These are phyloP conservation scores for Pugionium dolabratum DNA, from an alignment of 345 rosid genomes.

Conservation along the genomic window DNA sequence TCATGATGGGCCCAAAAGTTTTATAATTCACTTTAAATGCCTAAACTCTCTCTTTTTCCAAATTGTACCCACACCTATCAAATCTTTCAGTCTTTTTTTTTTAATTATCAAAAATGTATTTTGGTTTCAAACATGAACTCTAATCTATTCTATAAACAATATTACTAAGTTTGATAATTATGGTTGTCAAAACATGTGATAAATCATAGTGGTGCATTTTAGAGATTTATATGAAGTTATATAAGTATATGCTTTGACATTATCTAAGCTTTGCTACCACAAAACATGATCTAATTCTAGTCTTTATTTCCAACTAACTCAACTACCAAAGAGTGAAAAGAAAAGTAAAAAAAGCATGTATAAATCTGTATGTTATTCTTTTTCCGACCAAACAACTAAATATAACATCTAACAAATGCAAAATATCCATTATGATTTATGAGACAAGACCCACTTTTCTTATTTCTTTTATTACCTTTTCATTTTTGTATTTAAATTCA, in stretches of 20 bases:
- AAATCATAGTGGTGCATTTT: neutral
- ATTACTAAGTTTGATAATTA: neutral
- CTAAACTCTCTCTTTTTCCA: constrained; percentile 6
- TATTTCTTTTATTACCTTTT: constrained; percentile 1
- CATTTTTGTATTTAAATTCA: neutral
- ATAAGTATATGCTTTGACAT: neutral
- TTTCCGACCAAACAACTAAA: constrained; percentile 22
- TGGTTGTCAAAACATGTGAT: constrained; percentile 11
- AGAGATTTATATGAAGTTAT: neutral
- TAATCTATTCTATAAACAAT: neutral
- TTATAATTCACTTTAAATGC: constrained; percentile 3
- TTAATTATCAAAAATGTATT: neutral
- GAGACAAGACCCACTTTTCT: constrained; percentile 21
- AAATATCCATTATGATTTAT: constrained; percentile 4
- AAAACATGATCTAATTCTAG: constrained; percentile 24
- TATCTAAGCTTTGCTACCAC: constrained; percentile 15
- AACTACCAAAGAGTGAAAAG: constrained; percentile 29
- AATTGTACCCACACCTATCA: constrained; percentile 30
- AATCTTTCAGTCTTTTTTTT: neutral
- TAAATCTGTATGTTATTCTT: neutral
- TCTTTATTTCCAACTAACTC: constrained; percentile 35
- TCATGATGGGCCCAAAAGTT: constrained; percentile 25
- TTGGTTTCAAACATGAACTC: neutral
- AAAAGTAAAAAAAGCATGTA: constrained; percentile 27
- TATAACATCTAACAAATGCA: constrained; percentile 13